phyloP scores from a whole-genome alignment of 805 yeast species.

The Starmerella vitae region DNA sequence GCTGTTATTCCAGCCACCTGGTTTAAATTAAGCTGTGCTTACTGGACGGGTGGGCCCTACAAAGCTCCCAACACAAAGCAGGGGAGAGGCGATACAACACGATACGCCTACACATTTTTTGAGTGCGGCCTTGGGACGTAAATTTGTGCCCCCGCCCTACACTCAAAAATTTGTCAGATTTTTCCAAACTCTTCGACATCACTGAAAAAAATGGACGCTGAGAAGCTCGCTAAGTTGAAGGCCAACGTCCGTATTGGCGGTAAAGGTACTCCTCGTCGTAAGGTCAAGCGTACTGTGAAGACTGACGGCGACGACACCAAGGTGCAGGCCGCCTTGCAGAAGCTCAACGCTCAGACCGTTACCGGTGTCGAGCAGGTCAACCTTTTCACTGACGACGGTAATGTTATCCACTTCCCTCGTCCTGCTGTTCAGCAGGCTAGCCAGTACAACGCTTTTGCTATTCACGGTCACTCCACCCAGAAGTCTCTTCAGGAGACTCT shows the following conservation, averaged over 20 bases:
- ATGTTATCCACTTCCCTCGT: conserved; percentile 88
- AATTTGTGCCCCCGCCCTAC: neutral
- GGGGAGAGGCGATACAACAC: no score
- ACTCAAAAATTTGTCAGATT: conserved; percentile 17
- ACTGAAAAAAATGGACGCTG: conserved; percentile 49
- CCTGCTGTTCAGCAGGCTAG: conserved; percentile 93
- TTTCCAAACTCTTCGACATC: conserved; percentile 4
- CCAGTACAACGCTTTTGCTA: conserved; percentile 80
- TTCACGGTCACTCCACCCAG: conserved; percentile 91
- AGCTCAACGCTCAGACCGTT: conserved; percentile 77
- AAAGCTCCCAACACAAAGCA: no score
- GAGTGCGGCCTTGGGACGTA: no score
- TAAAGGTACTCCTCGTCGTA: conserved; percentile 65
- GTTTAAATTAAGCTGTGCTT: no score
- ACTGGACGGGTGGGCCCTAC: no score
- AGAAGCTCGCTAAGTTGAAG: conserved; percentile 75
- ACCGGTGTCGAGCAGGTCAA: conserved; percentile 93
- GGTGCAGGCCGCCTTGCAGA: conserved; percentile 75
- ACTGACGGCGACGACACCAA: conserved; percentile 68
- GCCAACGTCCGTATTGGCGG: conserved; percentile 52
- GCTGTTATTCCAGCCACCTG: no score
- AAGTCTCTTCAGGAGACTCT: conserved; percentile 82
- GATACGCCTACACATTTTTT: no score
- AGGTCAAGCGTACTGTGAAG: conserved; percentile 57
- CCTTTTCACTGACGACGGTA: conserved; percentile 94